Evolutionary conservation across 176 grass and related monocot genomes (phyloP).

Genomic region (Luzula sylvatica): DNA sequence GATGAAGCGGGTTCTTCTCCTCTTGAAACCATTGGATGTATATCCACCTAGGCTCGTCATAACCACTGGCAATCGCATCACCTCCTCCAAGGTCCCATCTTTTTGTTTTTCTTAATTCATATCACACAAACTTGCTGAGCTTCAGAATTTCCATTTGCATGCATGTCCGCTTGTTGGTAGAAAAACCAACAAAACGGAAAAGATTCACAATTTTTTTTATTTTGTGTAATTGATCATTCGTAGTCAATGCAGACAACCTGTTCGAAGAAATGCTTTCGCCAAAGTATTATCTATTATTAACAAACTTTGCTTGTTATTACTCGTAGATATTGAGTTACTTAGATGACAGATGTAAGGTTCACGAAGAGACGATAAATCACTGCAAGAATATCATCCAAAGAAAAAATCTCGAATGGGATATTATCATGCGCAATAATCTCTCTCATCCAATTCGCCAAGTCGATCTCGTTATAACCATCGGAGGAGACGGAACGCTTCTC

Average conservation of each 20-base stretch:
- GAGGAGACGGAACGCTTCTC: constrained; percentile 83
- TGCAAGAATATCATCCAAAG: constrained; percentile 41
- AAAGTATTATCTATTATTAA: too few relatives aligned
- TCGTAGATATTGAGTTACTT: constrained; percentile 57
- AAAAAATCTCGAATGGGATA: constrained; percentile 41
- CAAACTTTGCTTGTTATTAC: neutral
- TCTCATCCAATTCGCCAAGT: constrained; percentile 44
- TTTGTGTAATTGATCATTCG: neutral
- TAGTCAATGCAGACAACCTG: neutral
- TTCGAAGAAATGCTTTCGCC: neutral
- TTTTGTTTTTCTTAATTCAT: too few relatives aligned
- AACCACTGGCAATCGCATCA: too few relatives aligned
- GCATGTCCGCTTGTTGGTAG: too few relatives aligned
- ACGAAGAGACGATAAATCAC: constrained; percentile 61
- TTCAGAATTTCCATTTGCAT: too few relatives aligned
- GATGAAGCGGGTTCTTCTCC: too few relatives aligned
- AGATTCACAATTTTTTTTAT: too few relatives aligned
- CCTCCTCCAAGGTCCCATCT: too few relatives aligned
- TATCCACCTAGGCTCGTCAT: too few relatives aligned
- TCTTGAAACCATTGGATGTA: too few relatives aligned
- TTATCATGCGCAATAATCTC: constrained; percentile 51
- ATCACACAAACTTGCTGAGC: too few relatives aligned
- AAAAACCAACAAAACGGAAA: too few relatives aligned
- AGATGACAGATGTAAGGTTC: constrained; percentile 67
- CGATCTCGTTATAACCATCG: constrained; percentile 79